Base-by-base conservation (phyloP, 2,329 filamentous ascomycete genomes). In the Atkinsonella hypoxylon region DNA sequence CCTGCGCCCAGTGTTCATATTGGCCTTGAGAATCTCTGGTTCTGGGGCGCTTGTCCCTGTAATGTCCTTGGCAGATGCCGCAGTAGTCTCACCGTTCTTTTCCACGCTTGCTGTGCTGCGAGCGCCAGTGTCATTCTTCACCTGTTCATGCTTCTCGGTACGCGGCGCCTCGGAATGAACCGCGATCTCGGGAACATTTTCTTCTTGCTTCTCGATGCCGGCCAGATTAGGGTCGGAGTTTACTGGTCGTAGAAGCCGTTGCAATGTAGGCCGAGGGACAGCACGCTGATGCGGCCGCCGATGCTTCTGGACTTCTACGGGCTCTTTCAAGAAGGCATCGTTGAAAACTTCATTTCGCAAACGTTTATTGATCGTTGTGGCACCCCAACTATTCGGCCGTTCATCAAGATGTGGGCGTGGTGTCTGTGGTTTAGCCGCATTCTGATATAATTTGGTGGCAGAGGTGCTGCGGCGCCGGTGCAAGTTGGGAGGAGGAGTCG, bases 321-420 rank as follows among this genome's bases (percentile, higher is more conserved):
- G 82, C 49, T 89, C 85, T 53, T 89, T 88, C 42, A 89, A 73
- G 61, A 96, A 96, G 0, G 91, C 91, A 63, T 96, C 90, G 39
- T 89, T 87, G 61, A 96, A 85, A 1, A 96, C 89, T 64, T 95
- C 88, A 63, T 95, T 91, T 53, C 90, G 84, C 39, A 97, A 69
- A 53, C 84, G 82, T 59, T 87, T 85, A 63, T 97, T 97, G 52
- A 96, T 87, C 20, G 85, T 90, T 0, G 90, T 96, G 15, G 89
- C 89, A 8, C 91, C 90, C 90, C 91, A 96, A 60, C 81, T 83
- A 56, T 79, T 79, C 8, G 79, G 76, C 18, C 77, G 71, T 42
- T 80, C 73, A 22, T 79, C 75, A 53, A 83, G 69, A 44, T 66
- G 53, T 56, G 73, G 58, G 50, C 70, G 59, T 34, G 51, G 42